Conservation (phyloP, 2,329 filamentous ascomycete genomes). For the Cladobotryum mycophilum region DNA sequence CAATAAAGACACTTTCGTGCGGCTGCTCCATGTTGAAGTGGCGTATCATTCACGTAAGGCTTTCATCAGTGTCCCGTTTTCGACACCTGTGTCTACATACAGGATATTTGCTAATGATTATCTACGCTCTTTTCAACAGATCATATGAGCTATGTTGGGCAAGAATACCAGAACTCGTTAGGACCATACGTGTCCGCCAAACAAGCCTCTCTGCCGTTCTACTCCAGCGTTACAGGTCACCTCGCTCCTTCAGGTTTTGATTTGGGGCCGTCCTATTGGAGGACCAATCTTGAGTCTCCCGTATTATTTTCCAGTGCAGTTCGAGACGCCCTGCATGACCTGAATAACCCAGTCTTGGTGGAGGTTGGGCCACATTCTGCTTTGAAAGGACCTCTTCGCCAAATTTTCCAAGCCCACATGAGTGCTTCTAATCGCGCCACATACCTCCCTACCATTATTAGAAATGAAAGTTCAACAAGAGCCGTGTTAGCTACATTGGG, state of each 20-base stretch:
- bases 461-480: slow-evolving; percentile 9
- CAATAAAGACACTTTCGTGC: no score
- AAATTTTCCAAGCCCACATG: slow-evolving; percentile 14
- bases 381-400: slow-evolving; percentile 18
- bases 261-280: slow-evolving; percentile 8
- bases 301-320: slow-evolving; percentile 14
- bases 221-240: slow-evolving; percentile 5
- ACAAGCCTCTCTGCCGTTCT: slow-evolving; percentile 1
- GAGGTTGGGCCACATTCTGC: slow-evolving; percentile 23
- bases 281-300: no score
- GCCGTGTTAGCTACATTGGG: slow-evolving; percentile 15
- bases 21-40: no score
- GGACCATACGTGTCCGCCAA: not conserved
- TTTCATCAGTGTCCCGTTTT: no score
- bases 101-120: no score
- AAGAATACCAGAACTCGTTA: no score
- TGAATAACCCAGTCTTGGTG: slow-evolving; percentile 9
- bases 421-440: no score
- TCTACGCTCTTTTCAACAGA: no score
- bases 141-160: no score
- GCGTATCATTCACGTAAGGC: no score
- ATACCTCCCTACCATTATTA: slow-evolving; percentile 14
- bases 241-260: not conserved
- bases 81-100: no score
- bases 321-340: slow-evolving; percentile 6